These are phyloP conservation scores for Aspergillus intermedius DNA, from an alignment of 2,329 filamentous ascomycete species.

Conservation along the genomic window DNA sequence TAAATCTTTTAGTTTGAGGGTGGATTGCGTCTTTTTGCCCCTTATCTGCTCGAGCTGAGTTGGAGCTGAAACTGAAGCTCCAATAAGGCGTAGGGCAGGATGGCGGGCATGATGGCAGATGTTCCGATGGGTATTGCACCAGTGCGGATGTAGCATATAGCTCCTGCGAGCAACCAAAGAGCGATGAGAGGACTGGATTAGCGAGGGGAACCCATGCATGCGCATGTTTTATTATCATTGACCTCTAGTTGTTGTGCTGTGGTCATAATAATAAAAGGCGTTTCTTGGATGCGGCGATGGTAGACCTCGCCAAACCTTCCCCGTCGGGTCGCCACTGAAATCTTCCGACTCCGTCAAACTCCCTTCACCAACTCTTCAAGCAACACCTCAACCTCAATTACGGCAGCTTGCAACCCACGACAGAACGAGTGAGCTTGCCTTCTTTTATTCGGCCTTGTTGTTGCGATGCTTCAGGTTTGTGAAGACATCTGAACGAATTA, in stretches of 20 bases:
- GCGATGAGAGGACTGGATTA: conserved; percentile 5
- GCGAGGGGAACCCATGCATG: conserved; percentile 12
- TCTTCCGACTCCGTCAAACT: conserved; percentile 20
- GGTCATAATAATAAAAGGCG: background rate
- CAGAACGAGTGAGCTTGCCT: conserved; percentile 20
- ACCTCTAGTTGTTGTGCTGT: conserved; percentile 2
- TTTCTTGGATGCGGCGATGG: conserved; percentile 3
- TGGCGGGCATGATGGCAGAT: conserved; percentile 27
- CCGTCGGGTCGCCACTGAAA: conserved; percentile 28
- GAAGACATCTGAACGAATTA: conserved; percentile 18
- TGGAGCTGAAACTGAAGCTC: conserved; percentile 9
- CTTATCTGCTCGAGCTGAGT: conserved; percentile 13
- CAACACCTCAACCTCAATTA: conserved; percentile 14
- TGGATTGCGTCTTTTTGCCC: conserved; percentile 33
- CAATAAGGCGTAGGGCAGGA: conserved; percentile 14
- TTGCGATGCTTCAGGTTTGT: conserved; percentile 32
- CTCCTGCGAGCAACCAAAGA: background rate
- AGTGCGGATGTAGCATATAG: conserved; percentile 6
- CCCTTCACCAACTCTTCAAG: conserved; percentile 19
- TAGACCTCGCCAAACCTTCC: conserved; percentile 25
- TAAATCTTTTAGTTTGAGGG: conserved; percentile 42
- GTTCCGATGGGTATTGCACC: conserved; percentile 18
- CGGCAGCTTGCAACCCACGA: conserved; percentile 21
- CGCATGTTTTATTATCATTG: conserved; percentile 16
- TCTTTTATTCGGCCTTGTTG: background rate